A percentile compares a stretch with the other conserved stretches of the same genome.
These are phyloP conservation scores for Puya raimondii DNA, from an alignment of 176 grass and related monocot species.

Conservation along the genomic window DNA sequence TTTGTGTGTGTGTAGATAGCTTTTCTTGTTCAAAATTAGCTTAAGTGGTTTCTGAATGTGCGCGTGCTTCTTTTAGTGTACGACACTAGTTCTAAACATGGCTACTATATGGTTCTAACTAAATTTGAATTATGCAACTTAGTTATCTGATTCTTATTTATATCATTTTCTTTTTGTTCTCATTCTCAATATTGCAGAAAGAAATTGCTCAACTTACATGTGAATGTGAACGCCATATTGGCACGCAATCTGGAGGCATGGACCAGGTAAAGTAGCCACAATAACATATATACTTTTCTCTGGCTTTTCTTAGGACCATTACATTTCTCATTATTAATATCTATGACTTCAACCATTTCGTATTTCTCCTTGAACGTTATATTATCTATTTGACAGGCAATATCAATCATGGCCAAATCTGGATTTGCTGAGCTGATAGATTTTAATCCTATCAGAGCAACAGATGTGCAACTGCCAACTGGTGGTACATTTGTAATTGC, in stretches of 20 bases:
- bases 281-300: not conserved
- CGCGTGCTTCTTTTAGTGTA: not conserved
- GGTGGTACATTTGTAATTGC: slow-evolving; percentile 94
- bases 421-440: slow-evolving; percentile 98
- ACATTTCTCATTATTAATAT: not conserved
- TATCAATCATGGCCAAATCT: slow-evolving; percentile 91
- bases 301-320: not conserved
- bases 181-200: slow-evolving; percentile 50
- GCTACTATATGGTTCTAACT: too few relatives aligned
- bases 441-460: slow-evolving; percentile 93
- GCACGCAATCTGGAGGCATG: slow-evolving; percentile 94
- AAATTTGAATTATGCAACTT: not conserved
- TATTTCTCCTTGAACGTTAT: slow-evolving; percentile 4
- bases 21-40: too few relatives aligned
- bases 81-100: too few relatives aligned
- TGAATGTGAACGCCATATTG: slow-evolving; percentile 78
- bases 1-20: too few relatives aligned
- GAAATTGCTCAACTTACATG: slow-evolving; percentile 96
- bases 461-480: slow-evolving; percentile 67
- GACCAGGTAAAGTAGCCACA: slow-evolving; percentile 59
- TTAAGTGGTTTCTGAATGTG: too few relatives aligned
- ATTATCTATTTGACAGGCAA: slow-evolving; percentile 49
- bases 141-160: not conserved
- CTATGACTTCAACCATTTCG: not conserved
- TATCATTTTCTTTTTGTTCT: slow-evolving; percentile 15